These are phyloP conservation scores for Omphalotus guepiniiformis DNA, from an alignment of 768 basidiomycete genomes.

Conservation along the genomic window DNA sequence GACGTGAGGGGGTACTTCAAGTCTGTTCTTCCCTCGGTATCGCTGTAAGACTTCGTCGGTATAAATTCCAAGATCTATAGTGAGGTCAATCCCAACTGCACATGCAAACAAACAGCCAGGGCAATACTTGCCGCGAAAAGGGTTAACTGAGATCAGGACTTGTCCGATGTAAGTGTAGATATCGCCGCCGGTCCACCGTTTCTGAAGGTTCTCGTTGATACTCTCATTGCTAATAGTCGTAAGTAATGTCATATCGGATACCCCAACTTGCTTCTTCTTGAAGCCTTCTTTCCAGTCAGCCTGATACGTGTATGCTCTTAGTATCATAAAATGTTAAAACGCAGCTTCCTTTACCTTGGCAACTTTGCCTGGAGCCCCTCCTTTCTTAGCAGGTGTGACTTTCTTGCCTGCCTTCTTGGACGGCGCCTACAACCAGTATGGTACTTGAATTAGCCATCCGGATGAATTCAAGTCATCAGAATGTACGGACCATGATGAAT, in stretches of 20 bases:
- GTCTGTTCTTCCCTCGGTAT: conserved; percentile 95
- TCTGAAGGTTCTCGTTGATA: conserved; percentile 97
- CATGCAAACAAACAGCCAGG: background rate
- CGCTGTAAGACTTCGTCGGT: conserved; percentile 80
- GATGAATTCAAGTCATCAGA: background rate
- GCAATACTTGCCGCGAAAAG: conserved; percentile 82
- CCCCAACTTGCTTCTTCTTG: conserved; percentile 99
- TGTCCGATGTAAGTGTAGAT: conserved; percentile 99
- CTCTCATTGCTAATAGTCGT: conserved; percentile 96
- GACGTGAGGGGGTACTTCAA: conserved; percentile 97
- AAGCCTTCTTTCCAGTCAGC: conserved; percentile 99
- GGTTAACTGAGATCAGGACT: conserved; percentile 98
- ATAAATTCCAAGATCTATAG: conserved; percentile 92
- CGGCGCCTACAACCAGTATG: conserved; percentile 49
- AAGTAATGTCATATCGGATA: conserved; percentile 97
- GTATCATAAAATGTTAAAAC: background rate
- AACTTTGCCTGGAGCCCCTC: conserved; percentile 52
- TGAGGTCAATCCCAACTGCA: conserved; percentile 8
- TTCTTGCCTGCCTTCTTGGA: conserved; percentile 93
- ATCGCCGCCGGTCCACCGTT: conserved; percentile 91
- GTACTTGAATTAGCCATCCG: background rate
- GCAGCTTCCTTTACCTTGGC: conserved; percentile 57
- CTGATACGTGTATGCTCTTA: conserved; percentile 35
- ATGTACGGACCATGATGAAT: background rate
- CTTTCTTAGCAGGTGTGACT: conserved; percentile 62